Percentiles rank a stretch among this genome's conserved stretches.
Conservation (phyloP, 345 rosid genomes). For the Syzygium jambos region DNA sequence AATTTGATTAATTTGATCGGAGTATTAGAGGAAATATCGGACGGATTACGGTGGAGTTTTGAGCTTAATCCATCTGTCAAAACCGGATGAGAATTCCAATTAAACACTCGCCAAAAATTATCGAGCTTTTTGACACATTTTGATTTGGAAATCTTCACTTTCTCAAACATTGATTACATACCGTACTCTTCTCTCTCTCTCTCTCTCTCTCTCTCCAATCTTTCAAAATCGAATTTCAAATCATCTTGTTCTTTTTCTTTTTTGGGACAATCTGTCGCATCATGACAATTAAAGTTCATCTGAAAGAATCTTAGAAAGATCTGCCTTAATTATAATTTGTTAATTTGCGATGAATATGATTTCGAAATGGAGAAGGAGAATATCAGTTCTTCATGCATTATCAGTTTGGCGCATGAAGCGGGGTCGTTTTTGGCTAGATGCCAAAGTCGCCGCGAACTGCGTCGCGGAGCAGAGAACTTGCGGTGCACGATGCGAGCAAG, state of each 20-base stretch:
- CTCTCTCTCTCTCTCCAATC: not conserved
- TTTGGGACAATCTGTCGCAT: no score
- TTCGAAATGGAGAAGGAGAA: not conserved
- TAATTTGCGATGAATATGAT: not conserved
- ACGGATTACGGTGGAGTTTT: not conserved
- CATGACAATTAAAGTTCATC: no score
- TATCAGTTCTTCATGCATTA: not conserved
- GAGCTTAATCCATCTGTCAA: not conserved
- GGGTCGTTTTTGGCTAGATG: not conserved
- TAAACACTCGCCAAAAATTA: no score
- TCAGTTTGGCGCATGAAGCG: not conserved
- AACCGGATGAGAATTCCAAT: not conserved
- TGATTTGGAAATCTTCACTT: not conserved
- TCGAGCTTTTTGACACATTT: not conserved
- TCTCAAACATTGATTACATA: not conserved
- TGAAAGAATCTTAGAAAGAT: no score
- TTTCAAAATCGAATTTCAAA: no score
- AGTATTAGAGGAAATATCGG: not conserved
- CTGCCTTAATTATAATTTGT: not conserved
- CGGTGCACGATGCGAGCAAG: not conserved
- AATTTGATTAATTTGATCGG: not conserved
- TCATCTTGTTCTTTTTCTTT: no score
- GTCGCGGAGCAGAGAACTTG: not conserved
- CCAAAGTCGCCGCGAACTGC: not conserved
- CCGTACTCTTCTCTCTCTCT: not conserved